These are phyloP conservation scores for Abrus precatorius DNA, from an alignment of 306 rosid genomes.

Conservation along the genomic window DNA sequence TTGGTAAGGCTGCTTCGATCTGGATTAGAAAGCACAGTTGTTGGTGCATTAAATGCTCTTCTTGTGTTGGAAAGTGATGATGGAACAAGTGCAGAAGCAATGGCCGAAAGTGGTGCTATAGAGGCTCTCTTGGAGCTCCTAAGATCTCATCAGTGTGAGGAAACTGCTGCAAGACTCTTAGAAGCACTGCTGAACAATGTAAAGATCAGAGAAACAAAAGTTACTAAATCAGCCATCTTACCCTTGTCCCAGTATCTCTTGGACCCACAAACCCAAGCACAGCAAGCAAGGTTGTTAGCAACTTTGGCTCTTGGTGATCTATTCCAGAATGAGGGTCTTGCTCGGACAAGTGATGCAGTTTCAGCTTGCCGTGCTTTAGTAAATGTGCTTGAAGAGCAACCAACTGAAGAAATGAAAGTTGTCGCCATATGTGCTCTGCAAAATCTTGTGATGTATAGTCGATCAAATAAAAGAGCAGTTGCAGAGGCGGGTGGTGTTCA, in stretches of 20 bases:
- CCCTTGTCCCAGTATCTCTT: constrained; percentile 97
- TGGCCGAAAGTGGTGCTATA: constrained; percentile 99
- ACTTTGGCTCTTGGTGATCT: constrained; percentile 98
- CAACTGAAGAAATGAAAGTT: constrained; percentile 99
- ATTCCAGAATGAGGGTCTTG: constrained; percentile 94
- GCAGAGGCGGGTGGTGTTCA: constrained; percentile 99
- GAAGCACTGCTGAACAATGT: constrained; percentile 93
- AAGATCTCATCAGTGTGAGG: constrained; percentile 95
- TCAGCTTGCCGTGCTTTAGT: constrained; percentile 98
- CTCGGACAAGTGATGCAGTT: constrained; percentile 92
- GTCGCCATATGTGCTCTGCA: constrained; percentile 97
- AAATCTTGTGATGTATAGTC: constrained; percentile 97
- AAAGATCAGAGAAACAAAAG: constrained; percentile 95
- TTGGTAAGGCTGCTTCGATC: constrained; percentile 96
- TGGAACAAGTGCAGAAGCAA: constrained; percentile 94
- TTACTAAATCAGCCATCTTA: constrained; percentile 82
- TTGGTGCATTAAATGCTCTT: constrained; percentile 95
- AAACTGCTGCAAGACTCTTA: constrained; percentile 93
- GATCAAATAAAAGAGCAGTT: constrained; percentile 97
- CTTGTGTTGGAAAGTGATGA: constrained; percentile 97
- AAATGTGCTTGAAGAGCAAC: constrained; percentile 98
- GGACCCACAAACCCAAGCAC: constrained; percentile 99
- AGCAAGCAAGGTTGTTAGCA: constrained; percentile 93
- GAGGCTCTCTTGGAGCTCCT: constrained; percentile 98
- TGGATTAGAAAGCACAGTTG: constrained; percentile 84